Base-by-base conservation (phyloP, 1,139 yeast species). In the Pneumocystis wakefieldiae region DNA sequence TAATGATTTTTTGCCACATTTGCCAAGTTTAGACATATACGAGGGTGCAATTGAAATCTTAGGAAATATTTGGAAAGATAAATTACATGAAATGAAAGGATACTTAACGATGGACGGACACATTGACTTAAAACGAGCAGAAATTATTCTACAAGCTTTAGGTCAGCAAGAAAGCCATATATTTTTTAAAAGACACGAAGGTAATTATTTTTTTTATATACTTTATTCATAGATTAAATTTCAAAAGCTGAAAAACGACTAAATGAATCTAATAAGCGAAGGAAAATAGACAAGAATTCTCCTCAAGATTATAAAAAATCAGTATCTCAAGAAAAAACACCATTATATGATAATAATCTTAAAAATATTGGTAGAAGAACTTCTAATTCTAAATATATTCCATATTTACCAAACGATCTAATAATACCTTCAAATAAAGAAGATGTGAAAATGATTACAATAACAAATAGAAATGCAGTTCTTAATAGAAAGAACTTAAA, bases 1-100 rank as follows among this genome's bases (percentile, higher is more conserved):
- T 73, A 94, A 94, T 73, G 99, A 94, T 82, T 94, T 94, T 79
- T 78, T 94, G 71, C 99, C 99, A 1, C 98, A 92, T 75, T 77
- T 94, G 68, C 98, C 99, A 6, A 85, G 95, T 62, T 79, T 94
- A 67, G 97, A 92, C 72, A 97, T 92, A 59, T 82, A 98, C 69
- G 97, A 94, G 73, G 88, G 89, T 71, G 92, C 96, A 69, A 87
- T 92, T 70, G 97, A 91, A 71, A 78, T 83, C 53, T 76, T 92
- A 64, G 85, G 89, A 8, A 81, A 80, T 58, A 83, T 92, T 61
- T 92, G 98, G 98, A 90, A 91, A 71, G 78, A 82, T 38, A 74
- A 82, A 0, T 73, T 92, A 62, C 86, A 94, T 0, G 71, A 74
- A 37, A 77, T 87, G 76, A 83, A 82, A 62, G 87, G 88, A 19